Evolutionary conservation across 441 rosid genomes (phyloP), one percentile per base, ranked within the genome.

Genomic region (Biscutella auriculata): DNA sequence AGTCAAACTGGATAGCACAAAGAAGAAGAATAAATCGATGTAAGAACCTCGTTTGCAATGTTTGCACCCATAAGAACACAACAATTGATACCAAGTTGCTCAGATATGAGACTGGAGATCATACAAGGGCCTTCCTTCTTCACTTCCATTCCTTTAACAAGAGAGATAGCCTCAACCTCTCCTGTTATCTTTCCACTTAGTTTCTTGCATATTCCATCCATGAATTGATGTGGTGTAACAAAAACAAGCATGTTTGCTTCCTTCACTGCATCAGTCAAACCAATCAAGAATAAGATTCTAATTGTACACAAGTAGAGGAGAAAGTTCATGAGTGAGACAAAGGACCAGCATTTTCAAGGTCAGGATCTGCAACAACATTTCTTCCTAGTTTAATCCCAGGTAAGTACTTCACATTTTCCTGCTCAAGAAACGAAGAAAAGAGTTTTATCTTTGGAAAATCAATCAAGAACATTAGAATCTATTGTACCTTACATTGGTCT

Each of bases 21-120:
- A 52, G 28, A 23, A 16, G 13, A 10, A 27, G 10, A 13, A 17
- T 3, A 19, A 6, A 9, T 10, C 10, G 2, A 34, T 25, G 4
- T 40, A 64, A 27, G 51, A 49, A 84, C 99, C 88, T 93, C 99
- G 47, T 87, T 89, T 8, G 99, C 99, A 35, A 93, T 93, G 73
- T 93, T 93, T 35, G 95, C 95, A 13, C 99, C 96, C 96, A 89
- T 93, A 55, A 93, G 79, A 63, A 93, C 99, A 63, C 85, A 89
- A 40, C 96, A 89, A 23, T 79, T 81, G 67, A 85, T 66, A 23
- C 83, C 80, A 5, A 93, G 96, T 70, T 70, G 80, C 70, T 79
- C 72, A 0, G 93, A 82, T 28, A 93, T 87, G 34, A 89, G 83
- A 72, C 60, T 79, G 21, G 99, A 93, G 68, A 93, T 89, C 99